phyloP scores from a whole-genome alignment of 1,139 yeast genomes.

The Scheffersomyces segobiensis region DNA sequence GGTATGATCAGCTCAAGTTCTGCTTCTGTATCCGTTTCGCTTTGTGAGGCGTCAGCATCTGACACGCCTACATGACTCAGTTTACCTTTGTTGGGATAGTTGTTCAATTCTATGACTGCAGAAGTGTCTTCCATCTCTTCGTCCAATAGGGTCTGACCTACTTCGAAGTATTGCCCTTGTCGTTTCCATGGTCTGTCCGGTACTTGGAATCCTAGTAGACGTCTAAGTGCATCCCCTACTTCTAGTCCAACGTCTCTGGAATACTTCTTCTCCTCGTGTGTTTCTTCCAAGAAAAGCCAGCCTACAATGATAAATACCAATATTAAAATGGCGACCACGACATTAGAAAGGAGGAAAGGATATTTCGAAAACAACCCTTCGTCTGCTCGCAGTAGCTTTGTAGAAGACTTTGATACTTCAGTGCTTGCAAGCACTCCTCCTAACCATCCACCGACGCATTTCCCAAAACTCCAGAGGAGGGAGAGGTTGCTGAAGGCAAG shows the following conservation, averaged over 20 bases:
- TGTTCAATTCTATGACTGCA: not conserved
- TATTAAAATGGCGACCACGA: constrained; percentile 50
- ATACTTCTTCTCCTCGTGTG: constrained; percentile 45
- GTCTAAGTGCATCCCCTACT: constrained; percentile 48
- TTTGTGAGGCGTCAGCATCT: not conserved
- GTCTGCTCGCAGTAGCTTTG: constrained; percentile 1
- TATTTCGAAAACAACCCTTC: constrained; percentile 35
- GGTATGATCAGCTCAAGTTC: not conserved
- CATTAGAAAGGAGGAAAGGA: constrained; percentile 64
- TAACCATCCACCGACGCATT: constrained; percentile 43
- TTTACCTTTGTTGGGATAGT: not conserved
- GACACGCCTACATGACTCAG: not conserved
- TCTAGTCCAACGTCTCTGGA: constrained; percentile 53
- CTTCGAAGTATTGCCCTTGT: not conserved
- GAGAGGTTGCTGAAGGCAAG: constrained; percentile 38
- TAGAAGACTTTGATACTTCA: not conserved
- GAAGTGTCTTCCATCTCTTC: not conserved
- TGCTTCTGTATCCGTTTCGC: not conserved
- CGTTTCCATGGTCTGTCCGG: constrained; percentile 36
- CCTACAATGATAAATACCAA: constrained; percentile 39
- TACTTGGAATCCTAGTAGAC: constrained; percentile 30
- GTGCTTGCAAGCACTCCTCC: constrained; percentile 24
- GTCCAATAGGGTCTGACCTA: not conserved
- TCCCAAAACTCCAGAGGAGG: constrained; percentile 35
- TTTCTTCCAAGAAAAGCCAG: constrained; percentile 60